Evolutionary conservation across 2,329 filamentous ascomycete genomes (phyloP), one percentile per base, ranked within the genome.

Genomic region (Paraphaeosphaeria minitans): DNA sequence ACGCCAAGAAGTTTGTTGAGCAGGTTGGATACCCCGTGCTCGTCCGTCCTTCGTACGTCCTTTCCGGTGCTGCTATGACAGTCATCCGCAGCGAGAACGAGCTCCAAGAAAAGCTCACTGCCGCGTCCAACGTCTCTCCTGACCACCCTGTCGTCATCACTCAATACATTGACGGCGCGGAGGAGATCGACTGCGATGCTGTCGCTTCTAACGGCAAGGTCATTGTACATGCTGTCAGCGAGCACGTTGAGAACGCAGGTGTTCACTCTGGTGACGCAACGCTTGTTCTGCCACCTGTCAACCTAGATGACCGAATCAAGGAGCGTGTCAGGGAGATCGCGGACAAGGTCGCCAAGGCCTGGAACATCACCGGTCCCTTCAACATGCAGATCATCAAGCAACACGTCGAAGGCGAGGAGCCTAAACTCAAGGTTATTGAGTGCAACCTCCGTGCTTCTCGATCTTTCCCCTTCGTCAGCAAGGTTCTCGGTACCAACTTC

Each of bases 381-480:
- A 99, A 99, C 85, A 98, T 99, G 94, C 95, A 99, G 77, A 96
- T 99, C 80, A 98, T 99, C 85, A 96, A 96, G 83, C 92, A 91
- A 13, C 83, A 90, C 71, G 87, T 89, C 33, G 88, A 91, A 59
- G 90, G 90, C 58, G 89, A 89, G 56, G 85, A 89, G 73, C 87
- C 91, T 35, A 83, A 86, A 29, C 86, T 98, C 66, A 97, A 97
- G 84, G 94, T 98, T 72, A 98, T 98, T 64, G 94, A 98, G 81
- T 98, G 94, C 83, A 98, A 98, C 79, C 88, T 98, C 62, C 94
- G 94, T 77, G 95, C 94, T 57, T 98, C 94, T 60, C 93, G 94
- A 63, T 98, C 94, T 0, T 98, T 98, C 88, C 94, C 95, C 75
- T 98, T 98, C 79, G 93, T 96, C 76, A 94, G 90, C 86, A 98